Evolutionary conservation across 2,329 filamentous ascomycete genomes (phyloP).

Genomic region (Venturia asperata): DNA sequence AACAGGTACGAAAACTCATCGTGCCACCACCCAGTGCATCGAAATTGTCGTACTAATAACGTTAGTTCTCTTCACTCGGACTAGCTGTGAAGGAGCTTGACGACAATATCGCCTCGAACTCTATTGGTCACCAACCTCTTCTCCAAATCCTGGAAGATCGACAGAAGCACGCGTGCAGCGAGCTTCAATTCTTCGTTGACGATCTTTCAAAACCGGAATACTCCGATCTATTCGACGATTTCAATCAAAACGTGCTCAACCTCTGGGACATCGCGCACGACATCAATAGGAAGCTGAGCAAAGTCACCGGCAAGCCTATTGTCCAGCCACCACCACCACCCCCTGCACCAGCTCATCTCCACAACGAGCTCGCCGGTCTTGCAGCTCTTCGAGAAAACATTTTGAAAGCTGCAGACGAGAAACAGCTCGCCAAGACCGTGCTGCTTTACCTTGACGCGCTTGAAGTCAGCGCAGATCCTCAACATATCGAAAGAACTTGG

Average conservation of each 20-base stretch:
- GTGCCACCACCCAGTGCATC: background rate
- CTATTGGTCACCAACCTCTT: background rate
- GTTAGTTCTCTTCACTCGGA: background rate
- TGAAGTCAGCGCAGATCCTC: background rate
- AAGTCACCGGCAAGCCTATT: background rate
- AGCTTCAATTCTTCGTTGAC: background rate
- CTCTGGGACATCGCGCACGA: background rate
- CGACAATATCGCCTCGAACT: background rate
- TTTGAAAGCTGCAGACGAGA: background rate
- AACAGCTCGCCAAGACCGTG: background rate
- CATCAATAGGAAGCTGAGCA: background rate
- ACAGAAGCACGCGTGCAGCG: background rate
- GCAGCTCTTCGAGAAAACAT: background rate
- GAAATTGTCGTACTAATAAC: background rate
- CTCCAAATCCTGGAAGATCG: background rate
- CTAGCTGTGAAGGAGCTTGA: background rate
- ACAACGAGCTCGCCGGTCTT: background rate
- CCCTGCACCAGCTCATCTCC: background rate
- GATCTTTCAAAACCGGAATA: background rate
- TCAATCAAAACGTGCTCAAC: background rate
- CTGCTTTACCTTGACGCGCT: background rate
- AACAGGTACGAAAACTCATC: background rate
- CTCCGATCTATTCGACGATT: background rate
- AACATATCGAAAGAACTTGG: background rate
- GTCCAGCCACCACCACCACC: background rate